Conservation (phyloP, 1,139 yeast species). For the Meyerozyma elateridarum region DNA sequence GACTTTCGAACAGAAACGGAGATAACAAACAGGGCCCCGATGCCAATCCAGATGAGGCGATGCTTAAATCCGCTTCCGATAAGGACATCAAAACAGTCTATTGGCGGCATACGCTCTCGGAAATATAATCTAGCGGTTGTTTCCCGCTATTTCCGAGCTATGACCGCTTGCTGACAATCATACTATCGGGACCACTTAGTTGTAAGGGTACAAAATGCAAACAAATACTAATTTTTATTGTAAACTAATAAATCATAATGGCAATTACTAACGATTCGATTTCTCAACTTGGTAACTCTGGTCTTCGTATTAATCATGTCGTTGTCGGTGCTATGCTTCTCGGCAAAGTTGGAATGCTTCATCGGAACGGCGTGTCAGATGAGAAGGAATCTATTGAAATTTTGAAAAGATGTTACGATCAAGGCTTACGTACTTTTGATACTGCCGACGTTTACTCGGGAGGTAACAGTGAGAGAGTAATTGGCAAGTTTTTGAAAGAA, state of each 20-base stretch:
- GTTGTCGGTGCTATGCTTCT: slow-evolving; percentile 2
- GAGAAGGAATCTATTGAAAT: neutral
- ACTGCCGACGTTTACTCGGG: slow-evolving; percentile 47
- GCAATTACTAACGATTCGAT: neutral
- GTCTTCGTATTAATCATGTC: slow-evolving; percentile 2
- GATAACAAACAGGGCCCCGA: too few species aligned
- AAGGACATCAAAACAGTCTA: too few species aligned
- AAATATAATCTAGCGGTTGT: too few species aligned
- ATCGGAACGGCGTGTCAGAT: neutral
- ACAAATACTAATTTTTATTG: too few species aligned
- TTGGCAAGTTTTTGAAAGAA: slow-evolving; percentile 40
- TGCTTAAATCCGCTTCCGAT: too few species aligned
- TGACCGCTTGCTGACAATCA: too few species aligned
- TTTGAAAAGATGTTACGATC: slow-evolving; percentile 33
- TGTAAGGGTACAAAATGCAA: too few species aligned
- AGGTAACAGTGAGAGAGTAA: slow-evolving; percentile 36
- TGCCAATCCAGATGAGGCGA: too few species aligned
- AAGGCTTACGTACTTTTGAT: slow-evolving; percentile 51
- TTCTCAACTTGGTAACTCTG: neutral
- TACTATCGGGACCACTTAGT: too few species aligned
- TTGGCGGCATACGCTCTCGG: too few species aligned
- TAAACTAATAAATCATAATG: neutral
- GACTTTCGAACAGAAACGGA: too few species aligned
- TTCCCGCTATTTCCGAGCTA: too few species aligned
- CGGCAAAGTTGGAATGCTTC: neutral